These are phyloP conservation scores for Sporothrix brunneoviolacea DNA, from an alignment of 2,329 filamentous ascomycete genomes.

Conservation along the genomic window DNA sequence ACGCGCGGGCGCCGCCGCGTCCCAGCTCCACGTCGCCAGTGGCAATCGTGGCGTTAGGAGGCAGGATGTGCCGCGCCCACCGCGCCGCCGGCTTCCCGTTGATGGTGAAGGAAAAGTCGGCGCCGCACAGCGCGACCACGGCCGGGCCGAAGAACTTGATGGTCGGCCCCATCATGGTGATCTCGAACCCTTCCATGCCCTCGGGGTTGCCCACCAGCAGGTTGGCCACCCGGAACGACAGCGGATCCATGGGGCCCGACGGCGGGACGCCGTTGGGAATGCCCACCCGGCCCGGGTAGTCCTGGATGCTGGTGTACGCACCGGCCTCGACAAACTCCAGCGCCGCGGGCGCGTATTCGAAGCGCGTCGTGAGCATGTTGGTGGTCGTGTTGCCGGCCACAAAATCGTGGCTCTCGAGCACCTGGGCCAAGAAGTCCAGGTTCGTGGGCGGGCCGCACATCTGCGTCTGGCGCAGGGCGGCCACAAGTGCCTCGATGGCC, in stretches of 20 bases:
- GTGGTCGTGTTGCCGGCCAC: conserved; percentile 47
- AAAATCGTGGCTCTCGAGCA: conserved; percentile 42
- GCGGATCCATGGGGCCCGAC: conserved; percentile 54
- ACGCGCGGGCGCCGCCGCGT: conserved; percentile 47
- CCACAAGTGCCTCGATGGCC: conserved; percentile 37
- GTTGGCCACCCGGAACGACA: conserved; percentile 54
- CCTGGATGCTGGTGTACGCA: conserved; percentile 21
- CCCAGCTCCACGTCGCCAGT: too few species aligned
- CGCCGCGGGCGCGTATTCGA: conserved; percentile 39
- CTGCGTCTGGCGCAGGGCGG: background rate
- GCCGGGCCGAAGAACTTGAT: conserved; percentile 48
- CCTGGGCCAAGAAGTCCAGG: conserved; percentile 45
- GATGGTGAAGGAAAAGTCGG: conserved; percentile 43
- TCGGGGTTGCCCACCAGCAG: conserved; percentile 50
- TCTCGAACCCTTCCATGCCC: conserved; percentile 49
- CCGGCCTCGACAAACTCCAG: conserved; percentile 36
- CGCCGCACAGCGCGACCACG: conserved; percentile 50
- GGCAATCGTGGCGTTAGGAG: too few species aligned
- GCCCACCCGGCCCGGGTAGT: conserved; percentile 49
- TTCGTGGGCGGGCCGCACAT: conserved; percentile 47
- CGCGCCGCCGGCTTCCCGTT: conserved; percentile 34
- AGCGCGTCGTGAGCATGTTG: conserved; percentile 45
- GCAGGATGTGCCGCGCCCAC: background rate
- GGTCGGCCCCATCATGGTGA: conserved; percentile 54
- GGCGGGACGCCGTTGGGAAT: conserved; percentile 53